A percentile compares a stretch with the other conserved stretches of the same genome.
These are phyloP conservation scores for Solanum pinnatisectum DNA, from an alignment of 257 asterid species.

Conservation along the genomic window DNA sequence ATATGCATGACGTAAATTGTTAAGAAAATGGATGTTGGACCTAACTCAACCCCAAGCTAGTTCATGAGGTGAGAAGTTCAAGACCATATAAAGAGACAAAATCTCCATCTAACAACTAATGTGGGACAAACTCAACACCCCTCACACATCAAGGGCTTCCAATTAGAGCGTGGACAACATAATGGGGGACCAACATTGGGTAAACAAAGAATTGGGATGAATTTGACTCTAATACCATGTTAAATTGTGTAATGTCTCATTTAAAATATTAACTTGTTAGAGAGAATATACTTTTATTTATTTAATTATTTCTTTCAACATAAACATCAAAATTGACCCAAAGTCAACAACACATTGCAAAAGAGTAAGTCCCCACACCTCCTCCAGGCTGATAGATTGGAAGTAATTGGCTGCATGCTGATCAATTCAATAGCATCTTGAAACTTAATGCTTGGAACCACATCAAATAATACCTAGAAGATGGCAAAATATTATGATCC, in stretches of 20 bases:
- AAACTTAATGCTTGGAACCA: slow-evolving; percentile 83
- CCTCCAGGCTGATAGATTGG: slow-evolving; percentile 91
- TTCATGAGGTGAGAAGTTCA: background rate
- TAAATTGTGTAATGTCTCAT: background rate
- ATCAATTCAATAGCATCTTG: slow-evolving; percentile 91
- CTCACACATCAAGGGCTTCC: background rate
- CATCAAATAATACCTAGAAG: slow-evolving; percentile 82
- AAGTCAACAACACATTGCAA: background rate
- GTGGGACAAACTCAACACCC: background rate
- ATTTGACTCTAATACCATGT: background rate
- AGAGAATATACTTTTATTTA: background rate
- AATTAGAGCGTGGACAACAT: background rate
- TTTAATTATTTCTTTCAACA: background rate
- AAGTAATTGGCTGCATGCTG: slow-evolving; percentile 96
- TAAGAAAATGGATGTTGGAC: background rate
- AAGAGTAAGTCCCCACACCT: slow-evolving; percentile 38
- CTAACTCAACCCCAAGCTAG: background rate
- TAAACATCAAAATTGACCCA: background rate
- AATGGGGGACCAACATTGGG: background rate
- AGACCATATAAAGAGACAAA: background rate
- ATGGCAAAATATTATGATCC: background rate
- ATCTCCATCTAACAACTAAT: background rate
- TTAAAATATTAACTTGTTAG: background rate
- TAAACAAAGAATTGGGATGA: background rate
- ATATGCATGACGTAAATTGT: background rate